Evolutionary conservation across 306 rosid species (phyloP), one percentile per base, ranked within the genome.

Genomic region (Psophocarpus tetragonolobus): DNA sequence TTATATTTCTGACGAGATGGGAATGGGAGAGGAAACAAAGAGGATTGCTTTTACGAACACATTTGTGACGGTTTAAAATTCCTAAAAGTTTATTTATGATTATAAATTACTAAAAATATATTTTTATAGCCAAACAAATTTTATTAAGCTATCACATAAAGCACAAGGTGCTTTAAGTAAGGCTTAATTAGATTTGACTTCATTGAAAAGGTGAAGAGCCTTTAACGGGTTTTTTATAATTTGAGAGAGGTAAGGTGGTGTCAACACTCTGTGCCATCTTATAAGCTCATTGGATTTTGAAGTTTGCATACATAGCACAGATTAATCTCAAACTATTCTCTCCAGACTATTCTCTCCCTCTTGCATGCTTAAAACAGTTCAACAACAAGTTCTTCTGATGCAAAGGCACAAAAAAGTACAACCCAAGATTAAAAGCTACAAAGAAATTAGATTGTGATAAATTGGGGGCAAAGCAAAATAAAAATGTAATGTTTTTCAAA

Each of bases 201-300:
- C 71, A 48, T 77, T 82, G 83, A 87, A 87, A 76, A 84, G 67
- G 15, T 87, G 74, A 26, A 82, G 84, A 56, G 90, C 90, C n/a
- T 77, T 82, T 68, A 73, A 68, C 2, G 90, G 85, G 33, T 82
- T 87, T 73, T 58, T 82, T 56, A 87, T 60, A 65, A 87, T 87
- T 66, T 82, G 90, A 70, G 87, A 79, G 27, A 87, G 88, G 20
- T 62, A 57, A 6, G 80, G 76, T 24, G 90, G 88, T 72, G 88
- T 79, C 66, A 87, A 82, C 76, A 84, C 82, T 71, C 88, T 80
- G 18, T 88, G 90, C 90, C 90, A 87, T 62, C 90, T 82, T 73
- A 82, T 71, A n/a, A n/a, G 39, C 68, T 80, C 90, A 87, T 87
- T 41, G 60, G 72, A 67, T 39, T 42, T 21, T 12, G 3, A 74